phyloP scores from a whole-genome alignment of 495 filamentous ascomycete species.

The Annulohypoxylon moriforme region DNA sequence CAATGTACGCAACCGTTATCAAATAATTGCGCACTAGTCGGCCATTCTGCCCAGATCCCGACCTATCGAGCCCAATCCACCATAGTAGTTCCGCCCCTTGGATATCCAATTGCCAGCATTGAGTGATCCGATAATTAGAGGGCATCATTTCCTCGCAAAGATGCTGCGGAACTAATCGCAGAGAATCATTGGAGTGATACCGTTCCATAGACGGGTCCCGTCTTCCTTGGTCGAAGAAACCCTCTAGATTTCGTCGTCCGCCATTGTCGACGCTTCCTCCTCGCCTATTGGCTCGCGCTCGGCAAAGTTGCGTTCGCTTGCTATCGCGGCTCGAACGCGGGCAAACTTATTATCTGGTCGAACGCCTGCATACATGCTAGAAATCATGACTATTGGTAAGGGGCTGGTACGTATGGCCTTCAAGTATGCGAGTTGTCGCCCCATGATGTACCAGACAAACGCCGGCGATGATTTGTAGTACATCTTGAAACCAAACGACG shows the following conservation, averaged over 20 bases:
- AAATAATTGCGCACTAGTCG: constrained; percentile 14
- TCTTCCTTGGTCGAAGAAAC: constrained; percentile 3
- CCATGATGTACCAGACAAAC: constrained; percentile 74
- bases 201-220: background rate
- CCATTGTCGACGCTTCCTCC: constrained; percentile 24
- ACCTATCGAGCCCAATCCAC: background rate
- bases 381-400: constrained; percentile 45
- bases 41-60: background rate
- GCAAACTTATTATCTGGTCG: constrained; percentile 53
- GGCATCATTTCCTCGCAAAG: constrained; percentile 30
- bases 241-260: constrained; percentile 31
- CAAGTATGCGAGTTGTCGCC: constrained; percentile 69
- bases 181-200: constrained; percentile 5
- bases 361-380: constrained; percentile 61
- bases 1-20: background rate
- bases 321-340: constrained; percentile 31
- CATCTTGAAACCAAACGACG: constrained; percentile 67
- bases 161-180: constrained; percentile 1
- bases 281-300: constrained; percentile 29
- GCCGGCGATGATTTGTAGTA: constrained; percentile 49
- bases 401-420: constrained; percentile 60
- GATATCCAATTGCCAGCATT: background rate
- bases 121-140: constrained; percentile 5
- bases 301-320: constrained; percentile 21
- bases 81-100: background rate